phyloP scores from a whole-genome alignment of 352 stramenopile genomes.

The Plasmopara halstedii region DNA sequence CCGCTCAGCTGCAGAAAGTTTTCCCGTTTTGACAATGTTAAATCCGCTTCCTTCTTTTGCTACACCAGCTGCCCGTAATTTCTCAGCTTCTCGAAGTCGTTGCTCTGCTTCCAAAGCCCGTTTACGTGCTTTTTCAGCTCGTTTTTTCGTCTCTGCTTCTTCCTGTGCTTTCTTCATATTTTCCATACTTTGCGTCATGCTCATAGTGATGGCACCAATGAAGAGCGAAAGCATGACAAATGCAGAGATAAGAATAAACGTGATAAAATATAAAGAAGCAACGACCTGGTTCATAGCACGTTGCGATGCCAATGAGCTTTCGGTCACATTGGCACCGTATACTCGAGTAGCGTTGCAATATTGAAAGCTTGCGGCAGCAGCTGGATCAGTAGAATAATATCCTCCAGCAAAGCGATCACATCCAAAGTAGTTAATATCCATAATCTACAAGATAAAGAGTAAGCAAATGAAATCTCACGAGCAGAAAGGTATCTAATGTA shows the following conservation, averaged over 20 bases:
- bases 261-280: constrained; percentile 73
- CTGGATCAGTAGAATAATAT: constrained; percentile 49
- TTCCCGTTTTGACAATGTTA: constrained; percentile 13
- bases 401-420: constrained; percentile 58
- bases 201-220: constrained; percentile 87
- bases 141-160: constrained; percentile 50
- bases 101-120: constrained; percentile 42
- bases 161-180: constrained; percentile 74
- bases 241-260: constrained; percentile 82
- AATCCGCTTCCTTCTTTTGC: background rate
- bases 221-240: constrained; percentile 89
- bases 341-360: constrained; percentile 59
- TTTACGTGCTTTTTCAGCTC: constrained; percentile 49
- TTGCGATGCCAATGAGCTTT: constrained; percentile 22
- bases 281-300: constrained; percentile 48
- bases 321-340: constrained; percentile 44
- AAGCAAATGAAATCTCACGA: constrained; percentile 1
- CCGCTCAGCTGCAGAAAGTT: constrained; percentile 46
- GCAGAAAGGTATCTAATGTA: background rate
- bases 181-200: constrained; percentile 87
- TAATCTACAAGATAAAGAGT: constrained; percentile 32
- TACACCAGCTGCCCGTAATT: constrained; percentile 20
- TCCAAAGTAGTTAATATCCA: constrained; percentile 80
- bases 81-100: constrained; percentile 37
- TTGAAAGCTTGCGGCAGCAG: constrained; percentile 29